phyloP scores from a whole-genome alignment of 768 basidiomycete species.

The Tricholoma bakamatsutake region DNA sequence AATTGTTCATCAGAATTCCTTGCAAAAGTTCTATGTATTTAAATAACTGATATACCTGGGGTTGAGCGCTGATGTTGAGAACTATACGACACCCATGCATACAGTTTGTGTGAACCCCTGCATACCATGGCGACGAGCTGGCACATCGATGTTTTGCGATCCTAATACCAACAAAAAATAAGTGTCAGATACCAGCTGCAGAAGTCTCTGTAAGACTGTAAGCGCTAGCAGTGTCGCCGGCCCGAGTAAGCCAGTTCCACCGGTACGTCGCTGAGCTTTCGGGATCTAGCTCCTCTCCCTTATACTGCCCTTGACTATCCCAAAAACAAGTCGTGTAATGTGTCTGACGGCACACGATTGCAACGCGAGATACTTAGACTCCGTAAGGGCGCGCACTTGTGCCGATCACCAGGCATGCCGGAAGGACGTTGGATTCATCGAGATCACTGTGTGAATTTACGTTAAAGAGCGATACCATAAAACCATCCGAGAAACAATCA shows the following conservation, averaged over 20 bases:
- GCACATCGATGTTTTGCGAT: not conserved
- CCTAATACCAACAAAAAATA: not conserved
- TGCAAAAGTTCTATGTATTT: no score
- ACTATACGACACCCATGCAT: not conserved
- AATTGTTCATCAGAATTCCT: no score
- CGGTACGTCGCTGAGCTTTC: slow-evolving; percentile 24
- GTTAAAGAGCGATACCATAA: slow-evolving; percentile 29
- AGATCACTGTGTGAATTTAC: slow-evolving; percentile 30
- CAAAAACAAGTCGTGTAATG: slow-evolving; percentile 26
- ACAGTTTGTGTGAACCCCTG: not conserved
- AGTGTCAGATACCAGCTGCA: slow-evolving; percentile 11
- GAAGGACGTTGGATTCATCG: slow-evolving; percentile 35
- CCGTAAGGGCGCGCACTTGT: slow-evolving; percentile 21
- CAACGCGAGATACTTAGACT: slow-evolving; percentile 33
- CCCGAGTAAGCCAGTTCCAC: slow-evolving; percentile 13
- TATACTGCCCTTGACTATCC: slow-evolving; percentile 24
- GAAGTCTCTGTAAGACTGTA: slow-evolving; percentile 25
- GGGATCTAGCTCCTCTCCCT: slow-evolving; percentile 20
- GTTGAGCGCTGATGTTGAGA: not conserved
- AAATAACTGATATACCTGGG: not conserved
- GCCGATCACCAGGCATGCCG: slow-evolving; percentile 25
- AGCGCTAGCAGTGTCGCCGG: slow-evolving; percentile 28
- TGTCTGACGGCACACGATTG: slow-evolving; percentile 19
- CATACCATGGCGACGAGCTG: not conserved
- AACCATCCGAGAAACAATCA: slow-evolving; percentile 34